Evolutionary conservation across 2,329 filamentous ascomycete species (phyloP).

Genomic region (Nothomitra cinnamomea): DNA sequence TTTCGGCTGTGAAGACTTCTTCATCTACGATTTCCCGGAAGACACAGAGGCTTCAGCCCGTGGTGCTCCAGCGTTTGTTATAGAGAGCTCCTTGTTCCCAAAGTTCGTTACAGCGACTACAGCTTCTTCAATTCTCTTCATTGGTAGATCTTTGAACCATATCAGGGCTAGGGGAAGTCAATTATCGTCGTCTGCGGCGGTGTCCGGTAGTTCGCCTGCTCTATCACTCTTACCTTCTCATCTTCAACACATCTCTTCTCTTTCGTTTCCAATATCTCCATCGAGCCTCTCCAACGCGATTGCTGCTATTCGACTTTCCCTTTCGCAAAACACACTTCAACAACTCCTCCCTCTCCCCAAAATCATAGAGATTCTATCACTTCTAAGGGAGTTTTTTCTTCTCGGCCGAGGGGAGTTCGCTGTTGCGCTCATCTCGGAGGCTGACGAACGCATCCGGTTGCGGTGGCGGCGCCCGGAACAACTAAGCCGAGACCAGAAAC

Average conservation of each 20-base stretch:
- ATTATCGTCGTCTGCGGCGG: constrained; percentile 18
- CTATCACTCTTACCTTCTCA: constrained; percentile 17
- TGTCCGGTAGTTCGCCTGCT: constrained; percentile 16
- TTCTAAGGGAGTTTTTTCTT: constrained; percentile 76
- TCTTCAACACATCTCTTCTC: constrained; percentile 15
- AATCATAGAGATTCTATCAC: constrained; percentile 58
- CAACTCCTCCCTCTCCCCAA: constrained; percentile 61
- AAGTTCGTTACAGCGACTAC: constrained; percentile 60
- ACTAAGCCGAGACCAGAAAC: constrained; percentile 33
- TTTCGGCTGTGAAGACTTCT: constrained; percentile 72
- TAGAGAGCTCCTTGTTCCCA: constrained; percentile 47
- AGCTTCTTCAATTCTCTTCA: constrained; percentile 72
- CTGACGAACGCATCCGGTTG: constrained; percentile 55
- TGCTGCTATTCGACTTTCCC: constrained; percentile 56
- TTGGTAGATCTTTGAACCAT: constrained; percentile 77
- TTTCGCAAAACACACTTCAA: constrained; percentile 72
- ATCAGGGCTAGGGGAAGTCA: constrained; percentile 39
- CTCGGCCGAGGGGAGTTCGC: constrained; percentile 84
- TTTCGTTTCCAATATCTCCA: constrained; percentile 20
- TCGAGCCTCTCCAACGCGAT: constrained; percentile 55
- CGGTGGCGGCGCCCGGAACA: constrained; percentile 46
- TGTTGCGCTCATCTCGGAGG: constrained; percentile 67
- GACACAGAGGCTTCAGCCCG: constrained; percentile 7
- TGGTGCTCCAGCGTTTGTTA: constrained; percentile 27
- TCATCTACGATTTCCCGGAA: constrained; percentile 33